Base-by-base conservation (phyloP, 2,329 filamentous ascomycete species). In the Leptographium galeiforme region DNA sequence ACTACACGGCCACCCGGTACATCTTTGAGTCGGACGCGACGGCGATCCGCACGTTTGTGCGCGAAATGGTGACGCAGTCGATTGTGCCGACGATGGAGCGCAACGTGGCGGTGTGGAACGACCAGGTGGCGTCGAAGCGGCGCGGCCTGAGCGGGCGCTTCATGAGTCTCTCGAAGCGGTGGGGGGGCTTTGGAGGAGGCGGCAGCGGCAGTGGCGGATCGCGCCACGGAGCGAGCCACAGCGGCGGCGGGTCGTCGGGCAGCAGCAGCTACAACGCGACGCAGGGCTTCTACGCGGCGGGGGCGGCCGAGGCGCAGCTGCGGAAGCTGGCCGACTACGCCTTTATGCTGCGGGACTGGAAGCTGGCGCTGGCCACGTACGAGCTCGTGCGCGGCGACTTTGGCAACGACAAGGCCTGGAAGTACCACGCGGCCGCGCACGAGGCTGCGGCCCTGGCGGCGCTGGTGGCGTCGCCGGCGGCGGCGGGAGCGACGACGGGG, bases 281-380 rank as follows among this genome's bases (percentile, higher is more conserved):
- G 40, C 67, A 81, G 8, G 89, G 89, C 1, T 95, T 87, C 65
- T 98, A 97, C 67, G 76, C 79, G 32, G 85, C 88, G 0, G 89
- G 95, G 57, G 74, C 86, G 0, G 83, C 89, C 0, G 94, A 98
- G 71, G 90, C 91, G 4, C 78, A 93, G 50, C 87, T 98, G 80
- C 84, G 93, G 39, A 95, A 94, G 64, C 73, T 98, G 49, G 93
- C 88, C 45, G 93, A 98, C 65, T 97, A 91, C 68, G 84, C 89
- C 12, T 95, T 98, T 63, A 96, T 98, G 90, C 76, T 98, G 40
- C 81, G 93, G 36, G 94, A 98, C 67, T 98, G 86, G 82, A 96
- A 94, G 67, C 72, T 98, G 39, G 88, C 93, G 11, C 81, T 93
- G 61, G 89, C 85, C 13, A 95, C 88, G 0, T 98, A 96, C 65